phyloP scores from a whole-genome alignment of 371 early-diverging fungal species.

The Entomophthora muscae region DNA sequence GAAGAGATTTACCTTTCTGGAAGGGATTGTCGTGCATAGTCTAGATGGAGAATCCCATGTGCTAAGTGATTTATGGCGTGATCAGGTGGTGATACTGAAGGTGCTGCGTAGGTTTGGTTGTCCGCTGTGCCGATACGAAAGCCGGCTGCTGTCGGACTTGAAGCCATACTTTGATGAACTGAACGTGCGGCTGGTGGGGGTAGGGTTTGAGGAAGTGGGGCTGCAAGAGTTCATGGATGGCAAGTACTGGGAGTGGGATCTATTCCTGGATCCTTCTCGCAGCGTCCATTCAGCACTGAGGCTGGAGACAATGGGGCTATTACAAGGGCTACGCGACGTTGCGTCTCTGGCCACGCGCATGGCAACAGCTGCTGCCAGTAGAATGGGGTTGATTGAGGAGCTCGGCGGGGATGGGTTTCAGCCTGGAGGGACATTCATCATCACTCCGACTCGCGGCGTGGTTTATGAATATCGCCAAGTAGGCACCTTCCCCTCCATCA shows the following conservation, averaged over 20 bases:
- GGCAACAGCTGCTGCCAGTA: background rate
- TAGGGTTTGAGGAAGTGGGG: conserved; percentile 4
- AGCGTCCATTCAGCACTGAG: background rate
- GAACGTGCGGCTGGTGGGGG: background rate
- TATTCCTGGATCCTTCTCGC: background rate
- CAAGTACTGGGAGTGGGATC: conserved; percentile 8
- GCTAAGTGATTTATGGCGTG: background rate
- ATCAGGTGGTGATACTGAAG: background rate
- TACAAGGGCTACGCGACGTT: background rate
- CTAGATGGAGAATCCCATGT: background rate
- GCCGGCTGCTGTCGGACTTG: background rate
- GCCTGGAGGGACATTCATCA: conserved; percentile 1
- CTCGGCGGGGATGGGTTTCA: background rate
- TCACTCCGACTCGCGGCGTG: conserved; percentile 1
- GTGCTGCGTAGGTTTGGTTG: no score
- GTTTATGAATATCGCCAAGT: conserved; percentile 8
- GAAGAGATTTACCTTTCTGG: no score
- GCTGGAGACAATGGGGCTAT: background rate
- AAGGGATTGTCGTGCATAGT: background rate
- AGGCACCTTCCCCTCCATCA: background rate
- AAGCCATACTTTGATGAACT: background rate
- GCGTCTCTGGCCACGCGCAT: background rate
- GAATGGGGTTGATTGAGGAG: background rate
- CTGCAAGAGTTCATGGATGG: conserved; percentile 7
- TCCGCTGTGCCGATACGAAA: conserved; percentile 5